A percentile compares a stretch with the other conserved stretches of the same genome.
Conservation (phyloP, 352 stramenopile species). For the Phytophthora megakarya region DNA sequence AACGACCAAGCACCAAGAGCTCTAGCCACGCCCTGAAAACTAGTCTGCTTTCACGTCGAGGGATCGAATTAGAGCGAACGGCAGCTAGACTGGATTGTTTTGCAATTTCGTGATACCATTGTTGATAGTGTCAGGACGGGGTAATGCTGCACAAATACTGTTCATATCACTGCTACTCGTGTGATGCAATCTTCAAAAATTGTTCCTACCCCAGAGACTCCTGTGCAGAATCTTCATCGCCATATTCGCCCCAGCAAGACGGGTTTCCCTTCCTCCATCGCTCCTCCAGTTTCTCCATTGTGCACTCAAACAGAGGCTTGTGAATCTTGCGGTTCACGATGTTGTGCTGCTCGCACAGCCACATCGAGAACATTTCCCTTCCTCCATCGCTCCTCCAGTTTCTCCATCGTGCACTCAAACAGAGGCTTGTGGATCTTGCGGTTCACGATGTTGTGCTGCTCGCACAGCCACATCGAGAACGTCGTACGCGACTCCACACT, state of each 20-base stretch:
- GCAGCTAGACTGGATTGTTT: not conserved
- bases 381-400: slow-evolving; percentile 94
- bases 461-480: slow-evolving; percentile 96
- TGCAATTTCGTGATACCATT: slow-evolving; percentile 14
- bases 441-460: slow-evolving; percentile 98
- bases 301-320: slow-evolving; percentile 94
- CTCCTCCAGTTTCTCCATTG: slow-evolving; percentile 93
- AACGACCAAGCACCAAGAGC: slow-evolving; percentile 41
- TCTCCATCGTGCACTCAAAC: slow-evolving; percentile 94
- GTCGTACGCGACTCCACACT: slow-evolving; percentile 91
- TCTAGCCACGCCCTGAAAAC: slow-evolving; percentile 40
- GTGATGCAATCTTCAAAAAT: not conserved
- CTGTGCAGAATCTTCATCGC: slow-evolving; percentile 35
- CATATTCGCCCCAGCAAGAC: slow-evolving; percentile 82
- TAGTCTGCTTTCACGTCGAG: slow-evolving; percentile 5
- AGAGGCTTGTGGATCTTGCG: slow-evolving; percentile 95
- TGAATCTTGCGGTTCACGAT: slow-evolving; percentile 97
- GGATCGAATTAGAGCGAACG: slow-evolving; percentile 14
- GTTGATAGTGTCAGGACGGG: slow-evolving; percentile 16
- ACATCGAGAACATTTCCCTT: slow-evolving; percentile 96
- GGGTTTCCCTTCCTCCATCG: slow-evolving; percentile 93
- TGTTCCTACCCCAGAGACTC: slow-evolving; percentile 27
- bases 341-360: slow-evolving; percentile 98
- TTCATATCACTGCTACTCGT: slow-evolving; percentile 1
- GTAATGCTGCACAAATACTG: slow-evolving; percentile 18